Evolutionary conservation across 2,329 filamentous ascomycete genomes (phyloP).

Genomic region (Trichoderma brevicompactum): DNA sequence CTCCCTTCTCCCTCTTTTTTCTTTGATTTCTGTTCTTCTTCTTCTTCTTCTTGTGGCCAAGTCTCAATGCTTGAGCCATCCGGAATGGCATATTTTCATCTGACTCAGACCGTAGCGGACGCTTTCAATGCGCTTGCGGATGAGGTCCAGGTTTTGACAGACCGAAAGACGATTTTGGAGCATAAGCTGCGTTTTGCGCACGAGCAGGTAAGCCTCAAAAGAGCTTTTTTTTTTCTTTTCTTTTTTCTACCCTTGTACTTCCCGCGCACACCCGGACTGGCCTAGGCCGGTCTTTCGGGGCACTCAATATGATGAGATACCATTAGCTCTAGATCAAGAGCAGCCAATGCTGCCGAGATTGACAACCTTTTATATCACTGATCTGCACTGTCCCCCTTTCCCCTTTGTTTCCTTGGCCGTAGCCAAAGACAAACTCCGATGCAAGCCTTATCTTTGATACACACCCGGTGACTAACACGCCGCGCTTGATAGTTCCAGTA

Average conservation of each 20-base stretch:
- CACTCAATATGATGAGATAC: conserved; percentile 47
- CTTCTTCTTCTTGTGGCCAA: conserved; percentile 26
- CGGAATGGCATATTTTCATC: conserved; percentile 47
- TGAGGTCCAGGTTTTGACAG: conserved; percentile 66
- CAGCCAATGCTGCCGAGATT: conserved; percentile 60
- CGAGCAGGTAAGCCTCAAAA: conserved; percentile 60
- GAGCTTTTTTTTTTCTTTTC: conserved; percentile 20
- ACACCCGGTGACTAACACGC: conserved; percentile 2
- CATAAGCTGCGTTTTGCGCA: conserved; percentile 70
- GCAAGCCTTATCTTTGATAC: background rate
- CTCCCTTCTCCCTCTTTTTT: conserved; percentile 32
- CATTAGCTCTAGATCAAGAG: conserved; percentile 87
- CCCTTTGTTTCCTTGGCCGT: conserved; percentile 34
- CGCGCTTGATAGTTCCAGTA: conserved; percentile 60
- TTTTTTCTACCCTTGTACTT: conserved; percentile 22
- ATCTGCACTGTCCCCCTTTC: conserved; percentile 13
- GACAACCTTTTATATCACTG: conserved; percentile 52
- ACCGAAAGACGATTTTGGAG: conserved; percentile 67
- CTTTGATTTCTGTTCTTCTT: conserved; percentile 32
- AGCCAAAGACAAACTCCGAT: background rate
- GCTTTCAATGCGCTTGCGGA: conserved; percentile 68
- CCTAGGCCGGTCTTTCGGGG: background rate
- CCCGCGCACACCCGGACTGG: background rate
- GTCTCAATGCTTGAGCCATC: conserved; percentile 24
- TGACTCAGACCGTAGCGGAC: conserved; percentile 63